Conservation (phyloP, 2,329 filamentous ascomycete genomes). For the Ceratocystis colombiana region DNA sequence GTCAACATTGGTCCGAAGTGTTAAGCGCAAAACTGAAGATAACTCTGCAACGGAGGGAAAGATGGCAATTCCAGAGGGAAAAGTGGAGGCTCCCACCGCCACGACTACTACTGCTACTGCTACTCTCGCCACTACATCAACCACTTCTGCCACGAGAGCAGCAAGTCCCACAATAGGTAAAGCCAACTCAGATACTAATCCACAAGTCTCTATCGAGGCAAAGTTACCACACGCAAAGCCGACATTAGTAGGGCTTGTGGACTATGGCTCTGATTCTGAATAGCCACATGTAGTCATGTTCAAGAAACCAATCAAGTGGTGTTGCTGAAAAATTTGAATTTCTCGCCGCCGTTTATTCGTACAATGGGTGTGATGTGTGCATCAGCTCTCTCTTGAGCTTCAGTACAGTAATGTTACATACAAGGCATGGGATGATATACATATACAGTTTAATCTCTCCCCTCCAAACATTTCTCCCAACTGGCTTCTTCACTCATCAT, state of each 20-base stretch:
- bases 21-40: conserved; percentile 31
- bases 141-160: background rate
- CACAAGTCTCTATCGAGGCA: background rate
- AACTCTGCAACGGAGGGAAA: background rate
- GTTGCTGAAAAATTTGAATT: background rate
- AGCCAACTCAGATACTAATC: background rate
- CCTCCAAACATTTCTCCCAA: background rate
- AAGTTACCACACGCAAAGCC: conserved; percentile 23
- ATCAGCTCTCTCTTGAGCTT: background rate
- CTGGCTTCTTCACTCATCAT: conserved; percentile 31
- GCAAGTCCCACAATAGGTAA: background rate
- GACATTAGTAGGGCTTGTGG: conserved; percentile 38
- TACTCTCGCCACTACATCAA: background rate
- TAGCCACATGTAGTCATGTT: conserved; percentile 6
- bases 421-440: conserved; percentile 21
- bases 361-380: conserved; percentile 12
- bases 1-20: conserved; percentile 30
- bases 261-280: conserved; percentile 42
- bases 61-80: background rate
- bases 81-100: background rate
- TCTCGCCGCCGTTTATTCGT: conserved; percentile 11
- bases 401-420: conserved; percentile 24
- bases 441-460: background rate
- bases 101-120: background rate
- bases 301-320: background rate